Conservation (phyloP, 306 rosid genomes). For the Herpetospermum pedunculosum region DNA sequence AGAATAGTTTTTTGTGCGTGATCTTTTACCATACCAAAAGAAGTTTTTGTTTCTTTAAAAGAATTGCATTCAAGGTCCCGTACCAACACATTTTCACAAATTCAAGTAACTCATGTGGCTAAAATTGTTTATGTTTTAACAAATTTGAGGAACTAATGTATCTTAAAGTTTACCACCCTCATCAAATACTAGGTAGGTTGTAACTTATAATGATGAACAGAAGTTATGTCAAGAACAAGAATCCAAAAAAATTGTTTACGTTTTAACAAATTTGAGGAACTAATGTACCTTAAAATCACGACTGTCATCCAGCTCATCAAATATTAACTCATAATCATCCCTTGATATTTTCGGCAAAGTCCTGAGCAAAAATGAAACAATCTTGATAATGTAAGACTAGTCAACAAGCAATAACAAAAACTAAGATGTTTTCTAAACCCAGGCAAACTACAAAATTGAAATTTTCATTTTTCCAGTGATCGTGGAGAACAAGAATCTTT, state of each 20-base stretch:
- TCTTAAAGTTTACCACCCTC: constrained; percentile 37
- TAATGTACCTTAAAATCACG: constrained; percentile 60
- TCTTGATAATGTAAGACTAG: not conserved
- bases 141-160: constrained; percentile 8
- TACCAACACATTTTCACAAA: not conserved
- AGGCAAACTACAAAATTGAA: not conserved
- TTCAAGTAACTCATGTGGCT: too few species aligned
- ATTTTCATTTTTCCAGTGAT: not conserved
- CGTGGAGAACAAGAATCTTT: not conserved
- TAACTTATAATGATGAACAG: not conserved
- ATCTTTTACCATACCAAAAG: not conserved
- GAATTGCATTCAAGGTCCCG: not conserved
- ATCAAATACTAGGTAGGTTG: not conserved
- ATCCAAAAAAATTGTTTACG: not conserved
- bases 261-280: constrained; percentile 4
- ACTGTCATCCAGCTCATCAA: constrained; percentile 84
- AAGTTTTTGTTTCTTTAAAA: not conserved
- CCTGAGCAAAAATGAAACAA: constrained; percentile 26
- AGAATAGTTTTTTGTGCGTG: not conserved
- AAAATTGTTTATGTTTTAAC: not conserved
- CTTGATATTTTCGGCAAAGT: constrained; percentile 67
- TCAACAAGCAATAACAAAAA: not conserved
- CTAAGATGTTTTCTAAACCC: not conserved
- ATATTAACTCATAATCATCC: constrained; percentile 84
- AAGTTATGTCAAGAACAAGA: not conserved